Conservation (phyloP, 257 asterid genomes). For the Salvia splendens region DNA sequence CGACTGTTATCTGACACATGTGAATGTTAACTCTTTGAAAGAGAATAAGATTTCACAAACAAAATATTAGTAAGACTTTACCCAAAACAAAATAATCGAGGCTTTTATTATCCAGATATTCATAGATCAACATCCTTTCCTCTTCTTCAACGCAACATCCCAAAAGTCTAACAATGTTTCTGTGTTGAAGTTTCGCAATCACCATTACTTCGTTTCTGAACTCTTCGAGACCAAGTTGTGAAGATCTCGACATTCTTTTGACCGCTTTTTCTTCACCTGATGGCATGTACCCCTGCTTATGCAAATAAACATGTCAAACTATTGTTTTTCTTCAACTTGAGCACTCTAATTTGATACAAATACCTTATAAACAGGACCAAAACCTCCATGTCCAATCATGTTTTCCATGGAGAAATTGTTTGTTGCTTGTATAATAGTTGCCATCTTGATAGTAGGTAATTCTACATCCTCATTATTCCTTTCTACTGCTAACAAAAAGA, state of each 20-base stretch:
- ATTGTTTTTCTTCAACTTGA: background rate
- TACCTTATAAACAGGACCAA: constrained; percentile 56
- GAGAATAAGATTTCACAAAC: background rate
- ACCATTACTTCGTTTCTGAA: constrained; percentile 31
- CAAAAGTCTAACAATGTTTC: constrained; percentile 42
- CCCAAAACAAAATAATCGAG: constrained; percentile 45
- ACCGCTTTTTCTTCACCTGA: constrained; percentile 38
- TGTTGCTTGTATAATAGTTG: constrained; percentile 39
- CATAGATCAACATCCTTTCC: constrained; percentile 47
- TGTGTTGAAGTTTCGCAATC: constrained; percentile 48
- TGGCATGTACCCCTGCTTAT: constrained; percentile 36
- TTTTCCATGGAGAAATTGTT: constrained; percentile 42
- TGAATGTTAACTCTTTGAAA: background rate
- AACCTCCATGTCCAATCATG: constrained; percentile 39
- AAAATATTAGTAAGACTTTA: background rate
- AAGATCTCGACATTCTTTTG: constrained; percentile 41
- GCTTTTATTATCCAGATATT: constrained; percentile 43
- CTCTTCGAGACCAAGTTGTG: constrained; percentile 41
- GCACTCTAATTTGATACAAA: background rate
- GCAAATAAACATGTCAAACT: background rate
- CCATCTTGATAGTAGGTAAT: constrained; percentile 38
- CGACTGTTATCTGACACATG: constrained; percentile 31
- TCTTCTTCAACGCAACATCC: constrained; percentile 43
- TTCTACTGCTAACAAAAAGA: constrained; percentile 9
- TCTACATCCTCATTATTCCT: constrained; percentile 33